Percentiles rank a stretch among this genome's conserved stretches.
phyloP scores from a whole-genome alignment of 2,329 filamentous ascomycete species.

The Ophiocordyceps camponoti-floridani region DNA sequence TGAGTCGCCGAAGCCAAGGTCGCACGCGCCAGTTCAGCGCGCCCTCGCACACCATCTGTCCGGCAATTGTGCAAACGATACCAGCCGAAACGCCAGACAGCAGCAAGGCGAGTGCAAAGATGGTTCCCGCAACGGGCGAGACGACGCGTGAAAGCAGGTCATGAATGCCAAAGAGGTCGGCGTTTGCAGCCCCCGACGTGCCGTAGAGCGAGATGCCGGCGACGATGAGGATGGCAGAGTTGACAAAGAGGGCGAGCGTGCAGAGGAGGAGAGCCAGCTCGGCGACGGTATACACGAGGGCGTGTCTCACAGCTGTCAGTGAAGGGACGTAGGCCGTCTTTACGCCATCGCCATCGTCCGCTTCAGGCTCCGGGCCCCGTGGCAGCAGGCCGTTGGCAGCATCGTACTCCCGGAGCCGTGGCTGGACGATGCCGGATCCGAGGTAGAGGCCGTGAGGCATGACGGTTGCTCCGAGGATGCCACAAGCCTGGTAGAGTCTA shows the following conservation, averaged over 20 bases:
- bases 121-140: conserved; percentile 55
- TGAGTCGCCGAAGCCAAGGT: conserved; percentile 62
- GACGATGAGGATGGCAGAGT: conserved; percentile 66
- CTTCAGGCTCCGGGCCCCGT: conserved; percentile 9
- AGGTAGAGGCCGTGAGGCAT: conserved; percentile 55
- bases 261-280: conserved; percentile 59
- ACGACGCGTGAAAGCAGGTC: conserved; percentile 49
- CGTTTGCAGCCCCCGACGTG: conserved; percentile 40
- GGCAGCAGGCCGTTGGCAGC: conserved; percentile 34
- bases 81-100: conserved; percentile 68
- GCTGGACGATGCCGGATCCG: conserved; percentile 51
- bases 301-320: conserved; percentile 52
- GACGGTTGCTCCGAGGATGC: conserved; percentile 60
- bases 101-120: conserved; percentile 71
- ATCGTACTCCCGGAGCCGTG: conserved; percentile 47
- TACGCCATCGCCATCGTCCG: conserved; percentile 13
- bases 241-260: conserved; percentile 72
- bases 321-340: conserved; percentile 52
- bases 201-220: conserved; percentile 60
- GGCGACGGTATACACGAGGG: conserved; percentile 53
- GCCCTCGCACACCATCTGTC: conserved; percentile 78
- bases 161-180: conserved; percentile 75
- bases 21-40: conserved; percentile 56
- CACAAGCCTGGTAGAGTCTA: conserved; percentile 48
- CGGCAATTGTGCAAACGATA: conserved; percentile 76